Evolutionary conservation across 306 rosid genomes (phyloP).

Genomic region (Cucurbita argyrosperma): DNA sequence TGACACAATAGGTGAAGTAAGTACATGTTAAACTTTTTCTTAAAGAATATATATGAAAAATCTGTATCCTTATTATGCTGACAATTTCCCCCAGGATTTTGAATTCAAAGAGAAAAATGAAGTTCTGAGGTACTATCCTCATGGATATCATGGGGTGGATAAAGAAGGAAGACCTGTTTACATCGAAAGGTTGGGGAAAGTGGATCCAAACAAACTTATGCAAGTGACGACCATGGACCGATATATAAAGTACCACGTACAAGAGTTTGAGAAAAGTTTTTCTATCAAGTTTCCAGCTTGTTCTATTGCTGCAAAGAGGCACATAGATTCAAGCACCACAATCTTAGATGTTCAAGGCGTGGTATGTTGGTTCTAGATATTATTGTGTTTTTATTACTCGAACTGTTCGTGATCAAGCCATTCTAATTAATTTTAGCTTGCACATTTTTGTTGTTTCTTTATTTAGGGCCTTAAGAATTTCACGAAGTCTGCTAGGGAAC

Average conservation of each 20-base stretch:
- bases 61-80: neutral
- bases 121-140: constrained; percentile 72
- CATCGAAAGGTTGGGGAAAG: constrained; percentile 90
- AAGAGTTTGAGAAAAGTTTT: constrained; percentile 79
- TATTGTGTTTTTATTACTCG: neutral
- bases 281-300: constrained; percentile 89
- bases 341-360: constrained; percentile 98
- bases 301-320: constrained; percentile 86
- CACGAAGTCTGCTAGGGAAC: constrained; percentile 81
- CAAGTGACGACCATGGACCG: constrained; percentile 87
- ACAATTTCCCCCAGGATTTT: constrained; percentile 46
- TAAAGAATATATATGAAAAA: neutral
- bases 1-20: constrained; percentile 71
- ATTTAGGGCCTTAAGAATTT: constrained; percentile 85
- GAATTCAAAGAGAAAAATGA: constrained; percentile 66
- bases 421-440: neutral
- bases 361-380: constrained; percentile 38
- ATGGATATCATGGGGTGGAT: constrained; percentile 92
- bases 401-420: neutral
- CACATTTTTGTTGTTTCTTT: constrained; percentile 9
- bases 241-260: constrained; percentile 75
- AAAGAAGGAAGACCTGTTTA: constrained; percentile 95
- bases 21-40: neutral
- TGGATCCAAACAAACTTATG: constrained; percentile 87
- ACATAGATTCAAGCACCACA: constrained; percentile 91